Percentiles rank a stretch among this genome's conserved stretches.
Conservation (phyloP, 2,329 filamentous ascomycete species). For the Botrytis paeoniae region DNA sequence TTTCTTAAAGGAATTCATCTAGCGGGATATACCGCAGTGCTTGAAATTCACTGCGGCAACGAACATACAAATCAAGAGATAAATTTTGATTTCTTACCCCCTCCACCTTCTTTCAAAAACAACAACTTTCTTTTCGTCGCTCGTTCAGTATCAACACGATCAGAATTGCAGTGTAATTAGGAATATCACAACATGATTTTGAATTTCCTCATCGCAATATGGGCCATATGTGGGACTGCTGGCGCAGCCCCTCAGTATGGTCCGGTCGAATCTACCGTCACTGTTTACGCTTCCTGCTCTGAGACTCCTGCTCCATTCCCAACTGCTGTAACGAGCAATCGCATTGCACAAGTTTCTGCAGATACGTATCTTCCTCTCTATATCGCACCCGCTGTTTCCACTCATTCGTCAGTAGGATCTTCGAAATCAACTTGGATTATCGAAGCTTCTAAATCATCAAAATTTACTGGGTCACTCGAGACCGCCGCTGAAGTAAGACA, state of each 20-base stretch:
- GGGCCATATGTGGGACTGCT: not conserved
- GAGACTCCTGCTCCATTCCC: not conserved
- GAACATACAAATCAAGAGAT: not conserved
- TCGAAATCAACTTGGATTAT: not conserved
- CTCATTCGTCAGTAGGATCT: not conserved
- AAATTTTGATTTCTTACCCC: no score
- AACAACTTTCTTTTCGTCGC: not conserved
- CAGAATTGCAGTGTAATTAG: not conserved
- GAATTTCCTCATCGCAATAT: not conserved
- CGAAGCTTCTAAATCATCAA: not conserved
- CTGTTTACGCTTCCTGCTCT: not conserved
- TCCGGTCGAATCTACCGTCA: not conserved
- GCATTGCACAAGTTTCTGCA: not conserved
- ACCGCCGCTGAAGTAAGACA: not conserved
- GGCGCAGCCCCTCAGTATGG: not conserved
- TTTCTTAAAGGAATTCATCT: no score
- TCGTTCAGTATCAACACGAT: not conserved
- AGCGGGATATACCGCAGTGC: not conserved
- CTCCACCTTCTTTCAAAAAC: not conserved
- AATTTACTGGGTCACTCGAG: not conserved
- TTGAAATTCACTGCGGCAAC: not conserved
- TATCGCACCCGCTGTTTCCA: not conserved
- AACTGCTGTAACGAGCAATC: not conserved
- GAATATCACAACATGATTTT: not conserved
- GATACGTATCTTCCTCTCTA: not conserved